phyloP scores from a whole-genome alignment of 495 filamentous ascomycete genomes.

The Daldinia grandis region DNA sequence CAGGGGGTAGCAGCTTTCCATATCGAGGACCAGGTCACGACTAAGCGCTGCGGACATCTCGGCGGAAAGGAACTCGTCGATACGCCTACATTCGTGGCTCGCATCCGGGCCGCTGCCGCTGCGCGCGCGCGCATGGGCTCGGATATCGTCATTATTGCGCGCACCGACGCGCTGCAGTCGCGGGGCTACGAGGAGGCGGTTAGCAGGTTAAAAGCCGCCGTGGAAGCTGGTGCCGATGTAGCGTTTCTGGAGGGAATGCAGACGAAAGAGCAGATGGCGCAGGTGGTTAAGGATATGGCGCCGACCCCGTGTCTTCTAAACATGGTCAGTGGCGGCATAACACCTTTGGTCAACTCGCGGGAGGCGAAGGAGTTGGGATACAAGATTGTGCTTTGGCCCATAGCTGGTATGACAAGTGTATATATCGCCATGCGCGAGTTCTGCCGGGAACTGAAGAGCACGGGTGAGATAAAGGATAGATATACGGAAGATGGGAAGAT shows the following conservation, averaged over 20 bases:
- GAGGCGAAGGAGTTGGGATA: slow-evolving; percentile 70
- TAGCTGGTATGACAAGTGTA: slow-evolving; percentile 60
- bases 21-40: slow-evolving; percentile 74
- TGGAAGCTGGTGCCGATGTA: slow-evolving; percentile 68
- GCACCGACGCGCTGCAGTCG: slow-evolving; percentile 71
- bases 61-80: slow-evolving; percentile 68
- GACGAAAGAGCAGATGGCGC: slow-evolving; percentile 60
- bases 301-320: slow-evolving; percentile 67
- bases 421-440: slow-evolving; percentile 60
- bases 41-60: slow-evolving; percentile 73
- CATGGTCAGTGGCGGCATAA: slow-evolving; percentile 69
- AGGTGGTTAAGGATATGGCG: slow-evolving; percentile 60
- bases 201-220: slow-evolving; percentile 61
- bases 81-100: slow-evolving; percentile 59
- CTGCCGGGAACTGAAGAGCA: slow-evolving; percentile 56
- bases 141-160: slow-evolving; percentile 74
- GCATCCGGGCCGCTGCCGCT: slow-evolving; percentile 59
- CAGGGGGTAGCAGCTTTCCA: slow-evolving; percentile 75
- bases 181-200: slow-evolving; percentile 71
- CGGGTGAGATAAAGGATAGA: slow-evolving; percentile 51
- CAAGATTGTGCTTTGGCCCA: slow-evolving; percentile 69
- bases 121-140: slow-evolving; percentile 52
- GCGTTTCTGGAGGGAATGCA: slow-evolving; percentile 72
- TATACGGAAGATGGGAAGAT: slow-evolving; percentile 43
- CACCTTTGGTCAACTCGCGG: slow-evolving; percentile 61